Conservation (phyloP, 2,329 filamentous ascomycete species). For the Botrytis hyacinthi region DNA sequence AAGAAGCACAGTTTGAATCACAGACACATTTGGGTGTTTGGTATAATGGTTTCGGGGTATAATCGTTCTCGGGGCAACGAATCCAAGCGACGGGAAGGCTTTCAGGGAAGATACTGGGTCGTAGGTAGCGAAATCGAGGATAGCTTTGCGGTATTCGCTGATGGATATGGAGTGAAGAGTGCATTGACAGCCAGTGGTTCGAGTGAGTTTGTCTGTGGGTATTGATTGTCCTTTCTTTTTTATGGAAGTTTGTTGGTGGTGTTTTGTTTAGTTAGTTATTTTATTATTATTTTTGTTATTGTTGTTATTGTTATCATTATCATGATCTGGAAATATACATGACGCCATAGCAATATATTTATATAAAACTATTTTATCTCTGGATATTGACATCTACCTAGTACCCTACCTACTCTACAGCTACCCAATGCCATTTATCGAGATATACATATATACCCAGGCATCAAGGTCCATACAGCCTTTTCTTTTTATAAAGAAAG, state of each 20-base stretch:
- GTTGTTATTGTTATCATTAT: neutral
- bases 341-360: neutral
- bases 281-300: no score
- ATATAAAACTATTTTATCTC: neutral
- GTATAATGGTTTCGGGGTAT: neutral
- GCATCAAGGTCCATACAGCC: neutral
- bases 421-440: no score
- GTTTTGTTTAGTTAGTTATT: no score
- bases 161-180: neutral
- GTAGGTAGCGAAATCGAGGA: neutral
- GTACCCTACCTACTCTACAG: no score
- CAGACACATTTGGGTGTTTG: neutral
- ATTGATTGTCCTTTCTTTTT: neutral
- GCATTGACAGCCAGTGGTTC: neutral
- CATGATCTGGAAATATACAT: neutral
- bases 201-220: neutral
- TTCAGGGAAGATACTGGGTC: neutral
- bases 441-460: no score
- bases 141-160: neutral
- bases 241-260: neutral
- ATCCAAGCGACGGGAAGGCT: conserved; percentile 4
- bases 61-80: conserved; percentile 16
- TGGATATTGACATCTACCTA: neutral
- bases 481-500: neutral
- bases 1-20: neutral